Conservation (phyloP, 495 filamentous ascomycete species). For the Astrocystis sublimbata region DNA sequence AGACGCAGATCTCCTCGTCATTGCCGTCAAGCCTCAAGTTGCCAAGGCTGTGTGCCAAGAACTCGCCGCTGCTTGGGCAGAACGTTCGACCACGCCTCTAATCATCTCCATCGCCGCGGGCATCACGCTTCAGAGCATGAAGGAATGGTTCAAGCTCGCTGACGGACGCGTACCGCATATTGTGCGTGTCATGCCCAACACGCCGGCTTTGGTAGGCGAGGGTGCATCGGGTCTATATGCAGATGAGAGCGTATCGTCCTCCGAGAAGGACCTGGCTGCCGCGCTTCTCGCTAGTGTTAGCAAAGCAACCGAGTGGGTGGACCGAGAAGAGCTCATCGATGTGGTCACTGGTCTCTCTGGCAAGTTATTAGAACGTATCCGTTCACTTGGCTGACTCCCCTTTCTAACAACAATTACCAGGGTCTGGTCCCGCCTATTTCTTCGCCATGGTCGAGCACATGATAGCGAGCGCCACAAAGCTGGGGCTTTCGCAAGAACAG, state of each 20-base stretch:
- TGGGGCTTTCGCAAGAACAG: constrained; percentile 36
- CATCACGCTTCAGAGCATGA: constrained; percentile 34
- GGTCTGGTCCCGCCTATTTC: constrained; percentile 40
- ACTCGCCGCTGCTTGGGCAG: constrained; percentile 32
- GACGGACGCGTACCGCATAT: constrained; percentile 35
- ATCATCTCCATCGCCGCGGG: constrained; percentile 41
- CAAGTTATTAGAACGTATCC: constrained; percentile 17
- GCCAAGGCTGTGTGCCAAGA: constrained; percentile 38
- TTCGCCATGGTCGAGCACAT: constrained; percentile 40
- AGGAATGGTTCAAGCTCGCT: constrained; percentile 34
- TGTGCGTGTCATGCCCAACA: constrained; percentile 43
- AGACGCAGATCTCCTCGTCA: constrained; percentile 35
- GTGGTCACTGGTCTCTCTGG: constrained; percentile 41
- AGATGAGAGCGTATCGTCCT: constrained; percentile 29
- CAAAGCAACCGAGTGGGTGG: constrained; percentile 36
- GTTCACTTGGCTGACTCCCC: background rate
- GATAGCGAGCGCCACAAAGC: constrained; percentile 31
- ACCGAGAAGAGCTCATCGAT: constrained; percentile 38
- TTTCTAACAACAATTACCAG: constrained; percentile 20
- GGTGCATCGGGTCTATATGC: constrained; percentile 40
- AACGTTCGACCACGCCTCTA: constrained; percentile 38
- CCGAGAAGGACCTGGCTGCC: constrained; percentile 34
- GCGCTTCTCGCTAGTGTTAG: constrained; percentile 34
- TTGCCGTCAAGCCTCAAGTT: constrained; percentile 42
- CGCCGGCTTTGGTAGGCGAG: constrained; percentile 40